Base-by-base conservation (phyloP, 495 filamentous ascomycete genomes). In the Poronia punctata region DNA sequence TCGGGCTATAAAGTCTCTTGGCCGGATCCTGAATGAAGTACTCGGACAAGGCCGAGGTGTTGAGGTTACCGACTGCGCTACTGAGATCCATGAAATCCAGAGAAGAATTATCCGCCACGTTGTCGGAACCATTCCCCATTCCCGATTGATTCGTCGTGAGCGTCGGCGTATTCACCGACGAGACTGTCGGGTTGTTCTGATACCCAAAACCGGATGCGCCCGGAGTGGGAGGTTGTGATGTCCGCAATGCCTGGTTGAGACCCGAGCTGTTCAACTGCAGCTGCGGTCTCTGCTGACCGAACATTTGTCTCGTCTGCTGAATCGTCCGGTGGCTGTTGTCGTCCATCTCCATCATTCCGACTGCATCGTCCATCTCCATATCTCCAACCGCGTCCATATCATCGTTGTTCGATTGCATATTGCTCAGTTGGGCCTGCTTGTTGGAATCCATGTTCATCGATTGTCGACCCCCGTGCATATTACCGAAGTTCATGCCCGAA, bases 151-250 rank as follows among this genome's bases (percentile, higher is more conserved):
- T 79, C 5, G 81, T 82, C 44, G 73, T 80, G 40, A 96, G 67
- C 8, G 89, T 94, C 0, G 89, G 92, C 3, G 88, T 95, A 54
- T 97, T 97, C 38, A 95, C 89, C 24, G 89, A 95, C 8, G 92
- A 95, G n/a, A 97, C 86, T 0, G 88, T 97, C 17, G 92, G 92
- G 54, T 97, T 97, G 56, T 94, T 86, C 56, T 89, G 84, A 59
- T 93, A 80, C 19, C 77, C 74, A 50, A 84, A 81, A 42, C 70
- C 74, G 17, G 78, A 74, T 20, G 82, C 74, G 11, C 86, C 80
- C 1, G 92, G 92, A 8, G 92, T 97, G 12, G 84, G 76, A 3
- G 93, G 92, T 52, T 85, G 83, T 5, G 89, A 92, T 7, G 78
- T 79, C 38, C 84, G 83, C 46, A 96, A 79, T 9, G 84, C 86